phyloP scores from a whole-genome alignment of 495 filamentous ascomycete species.

The Arthonia radiata region DNA sequence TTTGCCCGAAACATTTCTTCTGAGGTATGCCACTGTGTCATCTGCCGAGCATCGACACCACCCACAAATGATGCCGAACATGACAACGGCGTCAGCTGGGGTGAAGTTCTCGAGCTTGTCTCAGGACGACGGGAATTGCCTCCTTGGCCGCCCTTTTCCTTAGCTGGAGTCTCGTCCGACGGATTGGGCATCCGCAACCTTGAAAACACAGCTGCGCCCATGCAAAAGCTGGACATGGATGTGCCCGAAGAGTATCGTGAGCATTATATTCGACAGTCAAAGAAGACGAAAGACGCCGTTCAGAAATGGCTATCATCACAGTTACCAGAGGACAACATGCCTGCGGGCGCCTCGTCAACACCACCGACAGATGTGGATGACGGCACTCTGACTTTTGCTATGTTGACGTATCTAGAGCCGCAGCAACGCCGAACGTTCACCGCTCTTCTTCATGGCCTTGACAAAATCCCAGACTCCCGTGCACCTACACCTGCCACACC shows the following conservation, averaged over 20 bases:
- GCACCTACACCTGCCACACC: constrained; percentile 30
- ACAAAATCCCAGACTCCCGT: constrained; percentile 23
- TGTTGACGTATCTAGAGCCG: constrained; percentile 60
- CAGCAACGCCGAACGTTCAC: constrained; percentile 56
- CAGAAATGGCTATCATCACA: constrained; percentile 68
- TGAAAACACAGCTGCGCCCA: constrained; percentile 28
- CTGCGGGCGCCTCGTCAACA: no score
- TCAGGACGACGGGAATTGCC: constrained; percentile 70
- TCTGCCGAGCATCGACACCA: constrained; percentile 27
- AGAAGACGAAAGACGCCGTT: constrained; percentile 62
- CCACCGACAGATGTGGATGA: constrained; percentile 74
- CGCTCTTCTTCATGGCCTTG: constrained; percentile 46
- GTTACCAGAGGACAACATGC: constrained; percentile 37
- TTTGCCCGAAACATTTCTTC: constrained; percentile 77
- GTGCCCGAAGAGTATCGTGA: constrained; percentile 75
- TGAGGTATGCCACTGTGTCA: constrained; percentile 51
- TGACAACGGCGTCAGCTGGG: constrained; percentile 69
- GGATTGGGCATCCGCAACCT: constrained; percentile 27
- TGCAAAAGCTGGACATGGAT: constrained; percentile 71
- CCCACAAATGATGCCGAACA: constrained; percentile 19
- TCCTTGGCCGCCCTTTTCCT: constrained; percentile 62
- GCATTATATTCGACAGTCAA: constrained; percentile 67
- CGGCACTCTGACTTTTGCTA: constrained; percentile 76
- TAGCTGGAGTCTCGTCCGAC: constrained; percentile 23
- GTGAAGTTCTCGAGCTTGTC: constrained; percentile 80